Conservation (phyloP, 140 eudicot species). For the Anethum foeniculum region DNA sequence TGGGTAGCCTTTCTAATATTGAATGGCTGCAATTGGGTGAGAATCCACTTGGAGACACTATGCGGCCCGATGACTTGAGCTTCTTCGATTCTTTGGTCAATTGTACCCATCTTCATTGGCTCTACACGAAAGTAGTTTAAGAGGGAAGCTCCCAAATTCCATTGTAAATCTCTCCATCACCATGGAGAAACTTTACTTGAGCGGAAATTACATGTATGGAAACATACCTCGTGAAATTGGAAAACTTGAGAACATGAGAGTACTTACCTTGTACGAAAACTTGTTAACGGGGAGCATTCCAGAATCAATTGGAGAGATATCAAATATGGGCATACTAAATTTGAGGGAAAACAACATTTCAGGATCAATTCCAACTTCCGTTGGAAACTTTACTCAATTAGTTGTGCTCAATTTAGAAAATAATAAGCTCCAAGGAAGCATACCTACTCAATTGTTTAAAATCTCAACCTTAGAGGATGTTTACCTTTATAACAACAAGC, state of each 20-base stretch:
- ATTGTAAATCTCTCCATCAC: background rate
- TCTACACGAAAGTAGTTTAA: too few relatives aligned
- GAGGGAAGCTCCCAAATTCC: background rate
- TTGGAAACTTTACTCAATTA: background rate
- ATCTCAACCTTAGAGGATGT: background rate
- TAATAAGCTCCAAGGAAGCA: background rate
- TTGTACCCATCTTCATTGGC: too few relatives aligned
- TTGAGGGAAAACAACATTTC: background rate
- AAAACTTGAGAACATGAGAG: background rate
- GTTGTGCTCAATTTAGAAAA: background rate
- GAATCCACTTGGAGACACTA: slow-evolving; percentile 7
- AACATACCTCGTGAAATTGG: background rate
- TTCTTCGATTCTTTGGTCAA: background rate
- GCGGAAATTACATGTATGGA: background rate
- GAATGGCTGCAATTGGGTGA: background rate
- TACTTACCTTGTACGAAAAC: background rate
- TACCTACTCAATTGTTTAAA: background rate
- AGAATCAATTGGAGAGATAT: background rate
- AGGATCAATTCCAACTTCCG: background rate
- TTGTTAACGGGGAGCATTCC: background rate
- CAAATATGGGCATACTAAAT: background rate
- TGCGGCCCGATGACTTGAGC: background rate
- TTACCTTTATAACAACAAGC: background rate
- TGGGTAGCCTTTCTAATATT: background rate
- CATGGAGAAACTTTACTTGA: background rate